Conservation (phyloP, 108 stramenopile species). For the Nannochloropsis granulata region DNA sequence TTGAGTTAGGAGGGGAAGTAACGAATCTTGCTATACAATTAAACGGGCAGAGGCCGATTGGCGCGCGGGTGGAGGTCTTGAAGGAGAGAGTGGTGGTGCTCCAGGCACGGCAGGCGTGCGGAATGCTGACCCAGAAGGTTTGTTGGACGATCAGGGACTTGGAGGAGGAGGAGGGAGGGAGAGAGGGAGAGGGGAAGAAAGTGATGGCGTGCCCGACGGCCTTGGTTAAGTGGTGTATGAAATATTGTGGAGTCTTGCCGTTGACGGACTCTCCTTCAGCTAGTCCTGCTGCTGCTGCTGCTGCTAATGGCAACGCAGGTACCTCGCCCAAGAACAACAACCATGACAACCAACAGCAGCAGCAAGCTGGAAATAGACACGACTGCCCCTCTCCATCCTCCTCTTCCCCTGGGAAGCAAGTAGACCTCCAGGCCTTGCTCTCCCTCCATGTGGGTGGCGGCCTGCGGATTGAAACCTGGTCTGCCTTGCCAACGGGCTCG, state of each 20-base stretch:
- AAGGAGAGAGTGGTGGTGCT: constrained; percentile 3
- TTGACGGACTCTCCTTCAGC: no score
- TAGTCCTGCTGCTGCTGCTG: background rate
- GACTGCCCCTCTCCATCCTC: background rate
- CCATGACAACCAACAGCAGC: background rate
- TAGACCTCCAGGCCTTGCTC: background rate
- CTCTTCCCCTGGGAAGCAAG: background rate
- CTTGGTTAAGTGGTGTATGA: constrained; percentile 7
- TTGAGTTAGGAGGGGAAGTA: constrained; percentile 25
- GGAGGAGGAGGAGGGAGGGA: constrained; percentile 3
- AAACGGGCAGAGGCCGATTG: constrained; percentile 17
- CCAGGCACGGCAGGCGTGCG: background rate
- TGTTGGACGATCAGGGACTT: background rate
- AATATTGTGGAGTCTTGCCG: background rate
- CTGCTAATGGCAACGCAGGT: constrained; percentile 11
- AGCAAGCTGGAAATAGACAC: background rate
- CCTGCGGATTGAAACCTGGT: constrained; percentile 24
- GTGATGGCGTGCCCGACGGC: background rate
- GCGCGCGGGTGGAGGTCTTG: constrained; percentile 3
- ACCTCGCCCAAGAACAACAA: background rate
- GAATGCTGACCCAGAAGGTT: background rate
- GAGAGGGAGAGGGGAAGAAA: background rate
- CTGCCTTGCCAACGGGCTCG: constrained; percentile 21
- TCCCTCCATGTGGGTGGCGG: constrained; percentile 6
- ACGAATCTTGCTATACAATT: constrained; percentile 23